Base-by-base conservation (phyloP, 176 grass and related monocot genomes). In the Lolium perenne region DNA sequence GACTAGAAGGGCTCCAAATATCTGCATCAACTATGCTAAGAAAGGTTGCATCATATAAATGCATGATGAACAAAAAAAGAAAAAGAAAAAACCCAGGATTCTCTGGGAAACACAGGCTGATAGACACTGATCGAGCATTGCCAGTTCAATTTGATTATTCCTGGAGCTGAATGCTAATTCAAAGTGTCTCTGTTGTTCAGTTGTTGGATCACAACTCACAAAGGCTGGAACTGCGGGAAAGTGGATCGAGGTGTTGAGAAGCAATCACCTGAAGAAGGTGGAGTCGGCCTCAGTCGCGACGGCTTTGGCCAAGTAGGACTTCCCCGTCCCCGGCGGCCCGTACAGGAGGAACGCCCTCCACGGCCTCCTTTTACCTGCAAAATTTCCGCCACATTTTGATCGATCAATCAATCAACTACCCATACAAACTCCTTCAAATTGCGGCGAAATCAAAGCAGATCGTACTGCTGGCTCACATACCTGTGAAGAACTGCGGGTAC, bases 401-500 rank as follows among this genome's bases (percentile, higher is more conserved):
- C 41, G 40, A 13, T 50, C 59, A 12, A 13, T 50, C 59, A 12
- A 29, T 64, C 58, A 26, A 18, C 6, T 29, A 18, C 64, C 6
- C 41, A 43, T 43, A 43, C 5, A 7, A 43, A 43, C 41, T 51
- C 12, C 1, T 53, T 7, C 48, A 13, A 15, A 75, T 53, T 4
- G 22, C 54, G 13, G 48, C 23, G 48, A 76, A 54, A 75, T 29
- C 22, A n/a, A n/a, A n/a, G n/a, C n/a, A n/a, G n/a, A n/a, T n/a
- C n/a, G n/a, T n/a, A n/a, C n/a, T n/a, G n/a, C n/a, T n/a, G n/a
- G n/a, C n/a, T 17, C 26, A 89, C n/a, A 12, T 74, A 50, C 92
- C 92, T 38, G 92, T 94, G 66, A 94, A 94, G 84, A 94, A 92
- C 71, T 94, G 92, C 38, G 92, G 92, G 81, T 91, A 94, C 80